Evolutionary conservation across 2,329 filamentous ascomycete genomes (phyloP), one percentile per base, ranked within the genome.

Genomic region (Xylaria arbuscula): DNA sequence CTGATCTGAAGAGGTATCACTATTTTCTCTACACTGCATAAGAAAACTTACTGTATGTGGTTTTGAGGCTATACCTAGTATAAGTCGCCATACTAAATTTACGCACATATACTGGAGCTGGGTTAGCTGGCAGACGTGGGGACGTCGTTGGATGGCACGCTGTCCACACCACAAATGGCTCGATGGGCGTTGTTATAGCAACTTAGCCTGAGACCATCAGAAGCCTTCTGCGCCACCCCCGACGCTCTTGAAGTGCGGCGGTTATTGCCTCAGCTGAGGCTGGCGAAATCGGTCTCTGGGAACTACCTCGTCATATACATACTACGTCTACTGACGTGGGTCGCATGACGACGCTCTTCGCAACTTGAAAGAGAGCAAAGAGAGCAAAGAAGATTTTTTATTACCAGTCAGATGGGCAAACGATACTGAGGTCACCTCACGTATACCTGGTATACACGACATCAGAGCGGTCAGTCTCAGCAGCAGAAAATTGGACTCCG

Each of bases 391-490:
- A 36, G n/a, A 22, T 11, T 40, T 32, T 45, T n/a, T n/a, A n/a
- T n/a, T n/a, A 19, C 36, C 38, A 19, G 15, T n/a, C 22, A 53
- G 34, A 51, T 28, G 22, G 28, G 2, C 7, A n/a, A 17, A 6
- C 48, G 19, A 56, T 19, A 36, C 19, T 56, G 11, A 56, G 24
- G 11, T 28, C 28, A 3, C 24, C 8, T 50, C 19, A 11, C n/a
- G 15, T 8, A 15, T 45, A n/a, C 17, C 5, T 19, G 15, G 15
- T 22, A 42, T 45, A 6, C 28, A 10, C 28, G 28, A 13, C 48
- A 48, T 42, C 17, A 38, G 50, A 61, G 36, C 53, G 50, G 63
- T 62, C 53, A 54, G 50, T 45, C 55, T 45, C 24, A 48, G 28
- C n/a, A 13, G 42, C 28, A 5, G 28, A 28, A 28, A n/a, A n/a